These are phyloP conservation scores for Daldinia decipiens DNA, from an alignment of 495 filamentous ascomycete species.

Conservation along the genomic window DNA sequence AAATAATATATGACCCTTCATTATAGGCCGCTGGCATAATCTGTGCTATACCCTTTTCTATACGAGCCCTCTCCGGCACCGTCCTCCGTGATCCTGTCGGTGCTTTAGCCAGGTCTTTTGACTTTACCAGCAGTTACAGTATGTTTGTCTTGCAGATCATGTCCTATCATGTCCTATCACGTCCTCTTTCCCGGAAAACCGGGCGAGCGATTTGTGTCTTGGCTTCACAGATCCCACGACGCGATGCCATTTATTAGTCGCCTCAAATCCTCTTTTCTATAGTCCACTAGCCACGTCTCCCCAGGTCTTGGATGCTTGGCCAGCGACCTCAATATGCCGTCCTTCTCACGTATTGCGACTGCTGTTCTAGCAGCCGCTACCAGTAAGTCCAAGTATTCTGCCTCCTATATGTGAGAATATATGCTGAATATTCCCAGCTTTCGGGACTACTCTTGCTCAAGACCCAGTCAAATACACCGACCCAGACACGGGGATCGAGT, in stretches of 20 bases:
- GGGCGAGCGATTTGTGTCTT: slow-evolving; percentile 36
- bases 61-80: slow-evolving; percentile 39
- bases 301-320: slow-evolving; percentile 46
- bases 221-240: slow-evolving; percentile 25
- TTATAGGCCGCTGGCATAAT: slow-evolving; percentile 39
- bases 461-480: slow-evolving; percentile 53
- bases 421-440: slow-evolving; percentile 36
- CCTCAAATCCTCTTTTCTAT: slow-evolving; percentile 28
- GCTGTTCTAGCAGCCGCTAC: slow-evolving; percentile 46
- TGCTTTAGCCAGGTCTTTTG: slow-evolving; percentile 38
- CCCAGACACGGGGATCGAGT: slow-evolving; percentile 53
- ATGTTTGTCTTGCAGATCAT: slow-evolving; percentile 39
- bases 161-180: slow-evolving; percentile 44
- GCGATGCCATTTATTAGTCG: slow-evolving; percentile 46
- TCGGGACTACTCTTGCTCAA: slow-evolving; percentile 44
- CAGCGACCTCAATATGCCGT: slow-evolving; percentile 47
- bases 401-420: neutral
- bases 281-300: slow-evolving; percentile 25
- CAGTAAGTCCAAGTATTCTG: slow-evolving; percentile 30
- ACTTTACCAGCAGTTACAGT: slow-evolving; percentile 23
- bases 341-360: slow-evolving; percentile 46
- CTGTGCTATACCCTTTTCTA: slow-evolving; percentile 43
- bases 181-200: slow-evolving; percentile 42
- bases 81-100: slow-evolving; percentile 44
- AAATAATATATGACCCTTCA: slow-evolving; percentile 38